Evolutionary conservation across 2,329 filamentous ascomycete species (phyloP), one percentile per base, ranked within the genome.

Genomic region (Rhynchosporium graminicola): DNA sequence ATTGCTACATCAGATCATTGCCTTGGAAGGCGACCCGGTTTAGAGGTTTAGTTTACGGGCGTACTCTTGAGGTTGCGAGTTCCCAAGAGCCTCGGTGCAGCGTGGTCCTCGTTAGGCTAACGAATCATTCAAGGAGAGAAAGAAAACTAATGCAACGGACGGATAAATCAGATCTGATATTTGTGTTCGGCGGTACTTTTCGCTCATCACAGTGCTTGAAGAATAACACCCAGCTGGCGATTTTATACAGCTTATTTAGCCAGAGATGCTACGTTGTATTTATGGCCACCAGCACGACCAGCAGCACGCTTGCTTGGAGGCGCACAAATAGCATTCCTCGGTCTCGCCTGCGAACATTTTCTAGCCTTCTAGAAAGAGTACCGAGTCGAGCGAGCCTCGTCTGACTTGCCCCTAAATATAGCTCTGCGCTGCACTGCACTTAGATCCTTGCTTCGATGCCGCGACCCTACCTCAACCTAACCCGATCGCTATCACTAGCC

Each of bases 181-280:
- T 26, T 43, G n/a, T 8, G 13, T 26, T 59, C 62, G 59, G 62
- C 62, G 50, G 55, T 64, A 62, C 51, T 59, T 51, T 46, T 29
- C 51, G 29, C 51, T 57, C 28, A 13, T 28, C 43, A 45, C 40
- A 20, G 28, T 46, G 33, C 2, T 43, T 45, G 54, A 20, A 29
- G 20, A 33, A 13, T 28, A 4, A 13, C 38, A n/a, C 29, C 31
- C 33, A 4, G 29, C 28, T 57, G 54, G 28, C 28, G 26, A 45
- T 8, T 57, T 33, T 57, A 40, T 36, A 36, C 59, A 65, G 57
- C 57, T 62, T 20, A 20, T 20, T 20, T 29, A 62, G 63, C 55
- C 50, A 61, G 31, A 60, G 50, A 62, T 65, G 56, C 56, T 64
- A 66, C 64, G 64, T 66, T 61, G 64, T 64, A 66, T 62, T 45